A percentile compares a stretch with the other conserved stretches of the same genome.
These are phyloP conservation scores for Yamadazyma mexicana DNA, from an alignment of 1,139 yeast species.

Conservation along the genomic window DNA sequence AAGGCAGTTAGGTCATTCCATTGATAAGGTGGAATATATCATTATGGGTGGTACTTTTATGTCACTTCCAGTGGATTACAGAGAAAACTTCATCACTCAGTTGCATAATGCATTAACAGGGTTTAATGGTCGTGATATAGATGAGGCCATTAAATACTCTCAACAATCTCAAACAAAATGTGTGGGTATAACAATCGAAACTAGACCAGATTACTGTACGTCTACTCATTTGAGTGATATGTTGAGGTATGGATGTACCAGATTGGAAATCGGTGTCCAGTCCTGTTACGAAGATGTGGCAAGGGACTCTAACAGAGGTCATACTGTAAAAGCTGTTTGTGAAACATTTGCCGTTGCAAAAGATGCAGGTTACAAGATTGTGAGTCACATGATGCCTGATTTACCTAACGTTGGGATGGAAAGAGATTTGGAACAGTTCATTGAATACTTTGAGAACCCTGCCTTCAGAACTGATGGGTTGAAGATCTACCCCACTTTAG, in stretches of 20 bases:
- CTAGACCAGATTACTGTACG: constrained; percentile 98
- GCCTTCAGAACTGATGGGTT: constrained; percentile 96
- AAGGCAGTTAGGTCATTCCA: constrained; percentile 92
- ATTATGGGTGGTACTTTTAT: constrained; percentile 99
- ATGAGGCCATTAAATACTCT: constrained; percentile 86
- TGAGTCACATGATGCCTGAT: constrained; percentile 99
- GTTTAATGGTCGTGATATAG: constrained; percentile 80
- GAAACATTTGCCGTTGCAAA: constrained; percentile 94
- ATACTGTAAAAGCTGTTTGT: constrained; percentile 93
- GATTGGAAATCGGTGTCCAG: constrained; percentile 96
- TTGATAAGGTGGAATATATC: constrained; percentile 95
- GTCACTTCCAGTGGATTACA: constrained; percentile 86
- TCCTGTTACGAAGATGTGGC: constrained; percentile 98
- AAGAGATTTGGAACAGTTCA: constrained; percentile 92
- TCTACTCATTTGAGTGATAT: constrained; percentile 93
- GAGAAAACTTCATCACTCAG: constrained; percentile 86
- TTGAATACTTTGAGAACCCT: constrained; percentile 95
- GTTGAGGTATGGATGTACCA: constrained; percentile 94
- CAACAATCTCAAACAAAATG: constrained; percentile 96
- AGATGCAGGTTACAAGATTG: constrained; percentile 97
- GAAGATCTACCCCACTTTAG: constrained; percentile 92
- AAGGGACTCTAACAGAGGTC: constrained; percentile 97
- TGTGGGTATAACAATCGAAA: constrained; percentile 97
- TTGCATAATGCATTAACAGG: constrained; percentile 96
- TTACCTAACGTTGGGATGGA: constrained; percentile 98